phyloP scores from a whole-genome alignment of 148 eudicot genomes.

The Linanthus parryae region DNA sequence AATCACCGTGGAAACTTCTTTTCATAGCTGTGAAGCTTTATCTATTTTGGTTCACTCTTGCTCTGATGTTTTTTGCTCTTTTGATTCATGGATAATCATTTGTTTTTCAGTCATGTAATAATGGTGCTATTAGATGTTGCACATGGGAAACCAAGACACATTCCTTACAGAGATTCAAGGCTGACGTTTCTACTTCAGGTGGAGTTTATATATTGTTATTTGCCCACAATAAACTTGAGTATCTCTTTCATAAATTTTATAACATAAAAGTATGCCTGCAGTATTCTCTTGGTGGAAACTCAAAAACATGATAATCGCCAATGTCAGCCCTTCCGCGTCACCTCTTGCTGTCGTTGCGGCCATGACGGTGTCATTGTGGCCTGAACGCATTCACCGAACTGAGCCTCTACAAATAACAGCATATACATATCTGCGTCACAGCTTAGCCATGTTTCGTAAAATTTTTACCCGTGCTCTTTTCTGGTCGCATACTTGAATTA shows the following conservation, averaged over 20 bases:
- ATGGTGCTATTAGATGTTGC: conserved; percentile 96
- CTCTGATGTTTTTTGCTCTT: neutral
- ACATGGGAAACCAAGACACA: conserved; percentile 75
- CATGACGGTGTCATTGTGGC: too few species aligned
- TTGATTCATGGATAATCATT: neutral
- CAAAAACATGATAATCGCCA: conserved; percentile 96
- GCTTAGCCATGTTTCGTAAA: too few species aligned
- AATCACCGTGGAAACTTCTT: neutral
- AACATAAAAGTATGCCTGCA: conserved; percentile 25
- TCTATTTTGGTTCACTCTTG: neutral
- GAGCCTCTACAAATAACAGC: too few species aligned
- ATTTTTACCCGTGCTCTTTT: too few species aligned
- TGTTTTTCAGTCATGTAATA: conserved; percentile 75
- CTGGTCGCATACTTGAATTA: too few species aligned
- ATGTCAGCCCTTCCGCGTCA: conserved; percentile 97
- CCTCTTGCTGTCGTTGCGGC: too few species aligned
- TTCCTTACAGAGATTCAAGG: conserved; percentile 97
- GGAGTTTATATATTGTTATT: neutral
- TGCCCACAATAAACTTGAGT: neutral
- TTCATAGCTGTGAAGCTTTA: conserved; percentile 5
- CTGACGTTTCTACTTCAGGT: conserved; percentile 99
- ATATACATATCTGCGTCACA: too few species aligned
- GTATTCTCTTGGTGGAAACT: conserved; percentile 99
- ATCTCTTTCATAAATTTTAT: neutral
- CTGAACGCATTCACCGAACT: too few species aligned